Percentiles rank a stretch among this genome's conserved stretches.
Evolutionary conservation across 1,284 basidiomycete genomes (phyloP).

Genomic region (Trametes versicolor): DNA sequence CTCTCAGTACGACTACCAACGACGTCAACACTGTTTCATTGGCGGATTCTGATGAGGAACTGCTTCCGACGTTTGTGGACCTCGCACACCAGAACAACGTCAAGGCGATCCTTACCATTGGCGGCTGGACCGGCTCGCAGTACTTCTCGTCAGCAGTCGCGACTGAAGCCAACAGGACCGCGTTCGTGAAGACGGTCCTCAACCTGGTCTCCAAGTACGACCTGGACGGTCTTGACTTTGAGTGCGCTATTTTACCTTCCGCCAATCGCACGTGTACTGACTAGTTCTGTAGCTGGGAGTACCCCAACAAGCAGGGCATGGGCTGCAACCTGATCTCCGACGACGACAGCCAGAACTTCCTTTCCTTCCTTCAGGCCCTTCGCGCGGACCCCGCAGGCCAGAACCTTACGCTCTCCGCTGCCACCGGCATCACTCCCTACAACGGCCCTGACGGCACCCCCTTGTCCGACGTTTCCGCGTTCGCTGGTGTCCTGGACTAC

Average conservation of each 20-base stretch:
- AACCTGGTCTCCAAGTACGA: slow-evolving; percentile 69
- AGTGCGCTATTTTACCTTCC: too few species aligned
- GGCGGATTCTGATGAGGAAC: slow-evolving; percentile 50
- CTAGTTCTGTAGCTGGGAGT: too few species aligned
- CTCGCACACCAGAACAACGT: slow-evolving; percentile 68
- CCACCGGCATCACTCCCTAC: slow-evolving; percentile 66
- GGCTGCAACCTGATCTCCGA: slow-evolving; percentile 71
- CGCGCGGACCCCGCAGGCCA: slow-evolving; percentile 44
- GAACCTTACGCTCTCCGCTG: slow-evolving; percentile 63
- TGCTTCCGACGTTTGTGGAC: slow-evolving; percentile 62
- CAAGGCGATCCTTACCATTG: slow-evolving; percentile 81
- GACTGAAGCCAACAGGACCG: slow-evolving; percentile 65
- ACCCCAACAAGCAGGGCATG: slow-evolving; percentile 73
- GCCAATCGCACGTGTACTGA: too few species aligned
- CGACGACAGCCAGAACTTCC: slow-evolving; percentile 69
- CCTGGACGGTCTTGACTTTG: slow-evolving; percentile 89
- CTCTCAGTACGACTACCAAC: slow-evolving; percentile 53
- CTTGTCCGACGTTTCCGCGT: slow-evolving; percentile 63
- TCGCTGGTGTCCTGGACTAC: slow-evolving; percentile 70
- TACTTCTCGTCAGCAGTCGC: slow-evolving; percentile 83
- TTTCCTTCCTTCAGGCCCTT: slow-evolving; percentile 64
- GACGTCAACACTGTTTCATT: slow-evolving; percentile 54
- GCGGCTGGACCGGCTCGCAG: slow-evolving; percentile 86
- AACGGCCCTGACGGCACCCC: slow-evolving; percentile 59
- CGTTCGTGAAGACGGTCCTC: slow-evolving; percentile 74